Conservation (phyloP, 1,284 basidiomycete genomes). For the Pseudozyma tsukubaensis region DNA sequence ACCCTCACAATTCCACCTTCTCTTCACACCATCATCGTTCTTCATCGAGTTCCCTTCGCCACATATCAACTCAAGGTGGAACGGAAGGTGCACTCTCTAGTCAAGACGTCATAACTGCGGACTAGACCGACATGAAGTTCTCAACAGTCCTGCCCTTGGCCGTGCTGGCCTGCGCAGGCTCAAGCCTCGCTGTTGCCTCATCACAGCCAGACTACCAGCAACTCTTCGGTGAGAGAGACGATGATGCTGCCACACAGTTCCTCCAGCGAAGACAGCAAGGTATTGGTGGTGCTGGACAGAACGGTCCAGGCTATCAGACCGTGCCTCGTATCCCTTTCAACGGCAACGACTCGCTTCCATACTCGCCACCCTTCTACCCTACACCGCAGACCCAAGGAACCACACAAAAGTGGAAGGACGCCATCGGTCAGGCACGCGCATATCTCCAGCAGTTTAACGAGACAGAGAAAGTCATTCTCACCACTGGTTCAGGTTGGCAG, state of each 20-base stretch:
- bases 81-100: no score
- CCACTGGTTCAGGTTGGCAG: slow-evolving; percentile 67
- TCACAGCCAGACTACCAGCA: slow-evolving; percentile 35
- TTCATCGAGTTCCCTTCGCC: neutral
- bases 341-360: slow-evolving; percentile 54
- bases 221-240: slow-evolving; percentile 25
- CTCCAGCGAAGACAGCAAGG: slow-evolving; percentile 40
- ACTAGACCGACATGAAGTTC: slow-evolving; percentile 26
- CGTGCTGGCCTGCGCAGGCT: slow-evolving; percentile 27
- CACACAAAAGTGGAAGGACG: slow-evolving; percentile 74
- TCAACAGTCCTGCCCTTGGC: slow-evolving; percentile 28
- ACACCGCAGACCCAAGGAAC: slow-evolving; percentile 48
- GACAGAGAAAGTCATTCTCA: slow-evolving; percentile 71
- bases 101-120: neutral
- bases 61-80: neutral
- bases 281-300: slow-evolving; percentile 39
- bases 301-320: slow-evolving; percentile 47
- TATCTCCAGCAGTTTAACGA: slow-evolving; percentile 69
- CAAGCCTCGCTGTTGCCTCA: slow-evolving; percentile 24
- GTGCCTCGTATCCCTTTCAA: slow-evolving; percentile 37
- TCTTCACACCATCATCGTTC: neutral
- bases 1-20: neutral
- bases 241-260: slow-evolving; percentile 18
- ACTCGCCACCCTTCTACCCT: slow-evolving; percentile 55
- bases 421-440: slow-evolving; percentile 71